phyloP scores from a whole-genome alignment of 2,329 filamentous ascomycete genomes.

The Purpureocillium lavendulum region DNA sequence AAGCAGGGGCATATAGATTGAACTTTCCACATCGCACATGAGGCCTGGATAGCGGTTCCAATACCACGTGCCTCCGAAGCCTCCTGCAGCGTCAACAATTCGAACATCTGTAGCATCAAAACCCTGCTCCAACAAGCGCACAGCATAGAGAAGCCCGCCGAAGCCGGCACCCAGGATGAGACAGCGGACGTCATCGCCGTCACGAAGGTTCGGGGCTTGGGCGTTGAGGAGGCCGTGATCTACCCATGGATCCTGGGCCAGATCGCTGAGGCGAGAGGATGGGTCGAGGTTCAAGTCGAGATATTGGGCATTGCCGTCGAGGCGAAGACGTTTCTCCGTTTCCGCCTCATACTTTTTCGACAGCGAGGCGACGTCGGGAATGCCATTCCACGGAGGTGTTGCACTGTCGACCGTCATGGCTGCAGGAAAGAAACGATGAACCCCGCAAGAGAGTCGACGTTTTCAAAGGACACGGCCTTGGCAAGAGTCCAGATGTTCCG shows the following conservation, averaged over 20 bases:
- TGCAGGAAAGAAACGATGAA: too few species aligned
- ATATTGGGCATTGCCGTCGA: slow-evolving; percentile 24
- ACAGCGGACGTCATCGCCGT: slow-evolving; percentile 13
- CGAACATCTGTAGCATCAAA: slow-evolving; percentile 25
- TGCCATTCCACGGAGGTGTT: neutral
- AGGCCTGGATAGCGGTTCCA: slow-evolving; percentile 43
- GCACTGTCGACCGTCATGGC: neutral
- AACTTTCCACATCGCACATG: slow-evolving; percentile 51
- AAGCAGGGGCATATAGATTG: slow-evolving; percentile 50
- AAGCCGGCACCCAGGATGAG: slow-evolving; percentile 27
- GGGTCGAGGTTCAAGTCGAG: slow-evolving; percentile 18
- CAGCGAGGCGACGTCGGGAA: neutral
- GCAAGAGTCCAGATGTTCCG: too few species aligned
- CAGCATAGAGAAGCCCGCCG: slow-evolving; percentile 22
- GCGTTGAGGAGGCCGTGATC: slow-evolving; percentile 22
- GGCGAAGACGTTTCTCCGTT: slow-evolving; percentile 21
- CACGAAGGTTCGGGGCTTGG: slow-evolving; percentile 10
- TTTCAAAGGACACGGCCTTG: too few species aligned
- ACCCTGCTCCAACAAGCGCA: slow-evolving; percentile 14
- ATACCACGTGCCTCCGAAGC: slow-evolving; percentile 43
- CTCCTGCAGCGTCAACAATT: slow-evolving; percentile 32
- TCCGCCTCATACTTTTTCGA: slow-evolving; percentile 23
- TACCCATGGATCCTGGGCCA: slow-evolving; percentile 25
- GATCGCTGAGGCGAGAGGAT: slow-evolving; percentile 10
- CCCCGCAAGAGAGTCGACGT: too few species aligned